Evolutionary conservation across 139 green algal species (phyloP).

Genomic region (Nannochloris sp.): DNA sequence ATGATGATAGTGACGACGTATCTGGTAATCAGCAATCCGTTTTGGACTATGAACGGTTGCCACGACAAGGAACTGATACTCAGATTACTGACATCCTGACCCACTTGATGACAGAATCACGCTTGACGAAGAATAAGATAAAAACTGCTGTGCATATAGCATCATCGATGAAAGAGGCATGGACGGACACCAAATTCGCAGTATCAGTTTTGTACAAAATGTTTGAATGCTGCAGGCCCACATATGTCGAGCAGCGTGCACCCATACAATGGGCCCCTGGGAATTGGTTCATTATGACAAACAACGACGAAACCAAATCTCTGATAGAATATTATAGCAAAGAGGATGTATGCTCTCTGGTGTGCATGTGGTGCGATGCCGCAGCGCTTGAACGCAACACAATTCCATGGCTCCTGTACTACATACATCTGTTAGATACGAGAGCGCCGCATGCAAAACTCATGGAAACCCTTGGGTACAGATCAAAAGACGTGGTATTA

Average conservation of each 20-base stretch:
- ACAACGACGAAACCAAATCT: neutral
- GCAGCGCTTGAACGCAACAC: neutral
- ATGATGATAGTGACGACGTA: too few relatives aligned
- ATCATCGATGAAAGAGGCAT: neutral
- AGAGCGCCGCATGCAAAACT: neutral
- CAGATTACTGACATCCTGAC: neutral
- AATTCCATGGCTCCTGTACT: neutral
- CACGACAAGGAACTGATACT: neutral
- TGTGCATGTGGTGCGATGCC: neutral
- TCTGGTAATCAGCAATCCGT: too few relatives aligned
- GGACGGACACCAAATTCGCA: neutral
- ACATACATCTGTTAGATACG: neutral
- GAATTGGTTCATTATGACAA: neutral
- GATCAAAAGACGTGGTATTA: neutral
- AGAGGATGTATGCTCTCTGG: neutral
- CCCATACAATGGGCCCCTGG: neutral
- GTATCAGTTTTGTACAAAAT: neutral
- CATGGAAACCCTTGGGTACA: neutral
- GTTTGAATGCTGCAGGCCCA: neutral
- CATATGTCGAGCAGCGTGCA: neutral
- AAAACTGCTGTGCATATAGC: neutral
- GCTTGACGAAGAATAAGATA: neutral
- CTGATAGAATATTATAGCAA: neutral
- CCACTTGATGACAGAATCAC: neutral
- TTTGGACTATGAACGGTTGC: too few relatives aligned